A percentile compares a stretch with the other conserved stretches of the same genome.
phyloP scores from a whole-genome alignment of 805 yeast species.

The Candida namnaoensis region DNA sequence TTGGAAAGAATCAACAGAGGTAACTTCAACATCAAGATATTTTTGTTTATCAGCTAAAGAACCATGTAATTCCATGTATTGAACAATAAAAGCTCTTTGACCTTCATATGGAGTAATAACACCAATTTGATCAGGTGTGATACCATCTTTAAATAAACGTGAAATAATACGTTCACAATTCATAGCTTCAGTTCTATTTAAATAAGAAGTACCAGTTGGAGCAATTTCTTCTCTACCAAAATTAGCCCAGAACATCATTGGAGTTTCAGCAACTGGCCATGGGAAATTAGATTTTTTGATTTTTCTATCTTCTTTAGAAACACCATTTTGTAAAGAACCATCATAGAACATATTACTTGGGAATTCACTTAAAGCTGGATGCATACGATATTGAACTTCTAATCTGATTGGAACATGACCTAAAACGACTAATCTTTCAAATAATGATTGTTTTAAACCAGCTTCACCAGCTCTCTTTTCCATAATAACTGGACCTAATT shows the following conservation, averaged over 20 bases:
- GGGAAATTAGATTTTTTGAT: constrained; percentile 56
- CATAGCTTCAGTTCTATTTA: constrained; percentile 86
- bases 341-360: constrained; percentile 90
- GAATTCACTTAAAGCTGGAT: constrained; percentile 80
- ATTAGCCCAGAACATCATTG: constrained; percentile 96
- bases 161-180: constrained; percentile 76
- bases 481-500: constrained; percentile 84
- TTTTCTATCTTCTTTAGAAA: constrained; percentile 64
- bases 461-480: constrained; percentile 79
- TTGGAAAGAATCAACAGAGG: constrained; percentile 93
- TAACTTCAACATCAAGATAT: constrained; percentile 73
- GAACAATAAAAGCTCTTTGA: constrained; percentile 74
- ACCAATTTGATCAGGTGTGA: constrained; percentile 77
- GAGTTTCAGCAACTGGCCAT: constrained; percentile 81
- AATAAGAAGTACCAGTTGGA: constrained; percentile 68
- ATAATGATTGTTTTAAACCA: constrained; percentile 78
- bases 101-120: constrained; percentile 94
- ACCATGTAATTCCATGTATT: constrained; percentile 69
- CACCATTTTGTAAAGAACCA: constrained; percentile 88
- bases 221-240: constrained; percentile 87
- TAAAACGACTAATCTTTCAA: constrained; percentile 74
- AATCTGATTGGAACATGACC: constrained; percentile 82
- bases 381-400: constrained; percentile 94
- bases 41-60: constrained; percentile 48
- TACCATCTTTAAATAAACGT: constrained; percentile 65